Base-by-base conservation (phyloP, 805 yeast species). In the Wickerhamiella lipophila region DNA sequence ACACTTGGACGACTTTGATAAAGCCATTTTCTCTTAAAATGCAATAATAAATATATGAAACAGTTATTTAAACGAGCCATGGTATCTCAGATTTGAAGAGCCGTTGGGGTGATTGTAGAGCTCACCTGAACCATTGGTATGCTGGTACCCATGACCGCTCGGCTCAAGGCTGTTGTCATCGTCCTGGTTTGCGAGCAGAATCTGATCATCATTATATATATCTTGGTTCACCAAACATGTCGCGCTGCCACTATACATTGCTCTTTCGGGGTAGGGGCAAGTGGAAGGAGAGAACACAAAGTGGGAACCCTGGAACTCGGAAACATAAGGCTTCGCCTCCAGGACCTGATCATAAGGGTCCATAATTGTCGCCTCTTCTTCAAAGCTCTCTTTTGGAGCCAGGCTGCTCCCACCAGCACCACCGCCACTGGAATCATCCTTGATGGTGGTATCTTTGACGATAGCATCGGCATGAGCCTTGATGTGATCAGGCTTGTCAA, bases 181-280 rank as follows among this genome's bases (percentile, higher is more conserved):
- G 30, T 40, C 43, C 9, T 11, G 25, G n/a, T 22, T 25, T 15
- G 6, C 43, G 5, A 40, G 43, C 21, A 40, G 19, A 19, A 23
- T 40, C 9, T 34, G 47, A 18, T 44, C 47, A 25, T 44, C 47
- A 9, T 34, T 26, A 25, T 44, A 44, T 7, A 32, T 26, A 27
- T 35, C 25, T 15, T 32, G 21, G 15, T 44, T 44, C 19, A 32
- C 47, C 25, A 44, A 22, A 4, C 39, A 27, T 7, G 30, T 21
- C 9, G 27, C 26, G 19, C 46, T 42, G 12, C 27, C 19, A 22
- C 38, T 27, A 12, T n/a, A 23, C 47, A 44, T 44, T 8, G 47
- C 47, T 29, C 34, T 19, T 16, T 44, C 47, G 19, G 47, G 47
- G 32, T 44, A 44, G 8, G 47, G 47, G 23, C 47, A 44, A 15